Evolutionary conservation across 495 filamentous ascomycete species (phyloP), one percentile per base, ranked within the genome.

Genomic region (Lichenothelia convexa): DNA sequence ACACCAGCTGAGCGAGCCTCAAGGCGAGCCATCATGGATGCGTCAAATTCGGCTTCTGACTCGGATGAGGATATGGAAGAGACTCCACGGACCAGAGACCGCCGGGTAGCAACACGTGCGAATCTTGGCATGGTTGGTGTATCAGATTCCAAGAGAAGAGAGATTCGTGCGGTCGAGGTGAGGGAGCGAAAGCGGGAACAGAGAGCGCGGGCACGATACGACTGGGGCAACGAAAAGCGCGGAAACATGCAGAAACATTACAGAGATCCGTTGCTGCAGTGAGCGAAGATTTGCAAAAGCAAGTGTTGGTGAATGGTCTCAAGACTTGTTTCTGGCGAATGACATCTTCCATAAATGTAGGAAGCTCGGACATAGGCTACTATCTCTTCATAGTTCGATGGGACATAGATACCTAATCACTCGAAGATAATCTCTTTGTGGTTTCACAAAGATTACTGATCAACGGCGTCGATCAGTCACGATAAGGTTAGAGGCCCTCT

Each of bases 41-140:
- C 59, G n/a, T 41, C 44, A 4, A 50, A 47, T 22, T 40, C 42
- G 34, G 51, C 48, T 47, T 57, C 36, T 37, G 69, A 70, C 21
- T 63, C 68, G 17, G 67, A 73, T 36, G 53, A 48, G 34, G 54
- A 60, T 17, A 34, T 20, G 18, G 55, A 44, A n/a, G 45, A 42
- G 16, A 46, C 51, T 34, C 47, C 51, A 15, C 45, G 45, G 37
- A 50, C 51, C 23, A 59, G 63, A 23, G 71, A 72, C 41, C 65
- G 78, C 30, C 71, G 77, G 41, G 44, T 80, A 16, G 55, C 70
- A 23, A 70, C 54, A 30, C 66, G 78, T 42, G 77, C 75, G 13
- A 79, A 81, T 43, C 49, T 67, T 22, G 84, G 83, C 30, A 78
- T 91, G 78, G 47, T 81, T 29, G 78, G 78, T 27, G 78, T 76